Conservation (phyloP, 176 grass and related monocot genomes). For the Aegilops longissima region DNA sequence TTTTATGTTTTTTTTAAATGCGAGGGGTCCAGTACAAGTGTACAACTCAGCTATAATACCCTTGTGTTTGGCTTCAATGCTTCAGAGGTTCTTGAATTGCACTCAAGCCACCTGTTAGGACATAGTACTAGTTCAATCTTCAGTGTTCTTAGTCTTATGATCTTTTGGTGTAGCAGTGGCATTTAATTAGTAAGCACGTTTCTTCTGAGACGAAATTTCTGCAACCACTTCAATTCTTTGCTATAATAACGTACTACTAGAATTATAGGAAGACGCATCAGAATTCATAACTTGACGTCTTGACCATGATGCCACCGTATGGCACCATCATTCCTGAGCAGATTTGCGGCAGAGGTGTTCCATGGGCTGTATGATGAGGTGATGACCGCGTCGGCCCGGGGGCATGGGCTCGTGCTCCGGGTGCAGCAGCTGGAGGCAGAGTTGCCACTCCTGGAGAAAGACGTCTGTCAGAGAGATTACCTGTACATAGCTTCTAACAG, state of each 20-base stretch:
- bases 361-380: conserved; percentile 77
- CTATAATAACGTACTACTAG: background rate
- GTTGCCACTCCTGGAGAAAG: conserved; percentile 56
- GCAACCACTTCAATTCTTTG: background rate
- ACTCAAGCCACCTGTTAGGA: conserved; percentile 6
- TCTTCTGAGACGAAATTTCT: background rate
- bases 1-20: background rate
- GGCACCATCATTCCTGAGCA: conserved; percentile 4
- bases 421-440: conserved; percentile 79
- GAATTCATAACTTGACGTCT: background rate
- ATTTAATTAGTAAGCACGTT: background rate
- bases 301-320: background rate
- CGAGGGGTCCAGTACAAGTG: background rate
- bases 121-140: background rate
- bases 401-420: conserved; percentile 61
- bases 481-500: conserved; percentile 53
- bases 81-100: background rate
- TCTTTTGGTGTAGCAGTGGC: background rate
- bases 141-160: background rate
- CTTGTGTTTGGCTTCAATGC: background rate
- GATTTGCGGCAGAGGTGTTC: conserved; percentile 73
- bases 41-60: background rate
- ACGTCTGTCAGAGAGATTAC: conserved; percentile 40
- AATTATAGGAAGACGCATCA: background rate
- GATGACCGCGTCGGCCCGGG: conserved; percentile 58